phyloP scores from a whole-genome alignment of 1,284 basidiomycete genomes.

The Trichosporon sp. region DNA sequence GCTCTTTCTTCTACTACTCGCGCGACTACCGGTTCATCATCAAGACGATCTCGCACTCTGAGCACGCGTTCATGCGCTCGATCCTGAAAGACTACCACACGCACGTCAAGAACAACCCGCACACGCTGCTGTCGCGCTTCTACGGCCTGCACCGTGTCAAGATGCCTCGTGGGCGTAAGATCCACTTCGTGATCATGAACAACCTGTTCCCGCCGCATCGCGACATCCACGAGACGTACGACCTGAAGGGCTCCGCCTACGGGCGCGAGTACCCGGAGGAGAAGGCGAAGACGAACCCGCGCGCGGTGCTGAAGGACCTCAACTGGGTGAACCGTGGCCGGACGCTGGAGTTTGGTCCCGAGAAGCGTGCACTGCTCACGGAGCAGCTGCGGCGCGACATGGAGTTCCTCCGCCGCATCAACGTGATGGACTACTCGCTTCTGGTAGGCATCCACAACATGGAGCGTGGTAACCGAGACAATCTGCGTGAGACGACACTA shows the following conservation, averaged over 20 bases:
- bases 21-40: slow-evolving; percentile 99
- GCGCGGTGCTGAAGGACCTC: slow-evolving; percentile 88
- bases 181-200: slow-evolving; percentile 99
- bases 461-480: slow-evolving; percentile 82
- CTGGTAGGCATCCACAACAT: slow-evolving; percentile 92
- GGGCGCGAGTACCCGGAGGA: slow-evolving; percentile 85
- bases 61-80: slow-evolving; percentile 85
- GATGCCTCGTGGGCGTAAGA: slow-evolving; percentile 85
- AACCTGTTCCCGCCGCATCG: slow-evolving; percentile 96
- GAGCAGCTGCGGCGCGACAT: slow-evolving; percentile 85
- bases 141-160: slow-evolving; percentile 97
- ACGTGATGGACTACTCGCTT: slow-evolving; percentile 95
- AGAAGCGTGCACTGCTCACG: slow-evolving; percentile 81
- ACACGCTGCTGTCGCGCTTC: slow-evolving; percentile 87
- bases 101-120: slow-evolving; percentile 85
- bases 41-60: slow-evolving; percentile 92
- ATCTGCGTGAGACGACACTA: slow-evolving; percentile 79
- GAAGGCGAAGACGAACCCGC: slow-evolving; percentile 68
- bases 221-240: slow-evolving; percentile 96
- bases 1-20: slow-evolving; percentile 99
- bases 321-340: slow-evolving; percentile 87
- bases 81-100: slow-evolving; percentile 82
- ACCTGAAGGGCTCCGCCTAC: slow-evolving; percentile 90
- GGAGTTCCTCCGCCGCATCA: slow-evolving; percentile 71
- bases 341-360: slow-evolving; percentile 80